These are phyloP conservation scores for Datura wrightii DNA, from an alignment of 257 asterid species.

Conservation along the genomic window DNA sequence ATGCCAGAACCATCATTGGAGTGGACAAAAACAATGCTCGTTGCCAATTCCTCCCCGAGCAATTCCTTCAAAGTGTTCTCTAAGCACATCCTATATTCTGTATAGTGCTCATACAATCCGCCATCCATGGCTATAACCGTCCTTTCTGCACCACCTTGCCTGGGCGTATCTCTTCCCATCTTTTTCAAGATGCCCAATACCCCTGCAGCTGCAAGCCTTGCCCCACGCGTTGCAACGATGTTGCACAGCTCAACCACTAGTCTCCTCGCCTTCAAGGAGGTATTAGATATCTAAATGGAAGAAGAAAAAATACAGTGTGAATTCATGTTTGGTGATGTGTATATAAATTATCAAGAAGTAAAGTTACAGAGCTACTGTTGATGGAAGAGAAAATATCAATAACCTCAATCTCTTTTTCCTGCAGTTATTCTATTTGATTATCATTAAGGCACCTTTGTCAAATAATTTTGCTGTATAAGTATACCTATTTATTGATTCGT, in stretches of 20 bases:
- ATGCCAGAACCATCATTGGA: conserved; percentile 89
- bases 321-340: not conserved
- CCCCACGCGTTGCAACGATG: conserved; percentile 75
- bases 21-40: conserved; percentile 56
- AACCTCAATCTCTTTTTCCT: not conserved
- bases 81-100: conserved; percentile 61
- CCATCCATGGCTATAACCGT: conserved; percentile 88
- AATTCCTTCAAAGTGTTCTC: conserved; percentile 64
- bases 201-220: conserved; percentile 88
- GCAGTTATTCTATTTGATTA: conserved; percentile 9
- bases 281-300: conserved; percentile 56
- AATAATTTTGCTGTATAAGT: not conserved
- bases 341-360: not conserved
- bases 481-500: not conserved
- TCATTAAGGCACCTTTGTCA: not conserved
- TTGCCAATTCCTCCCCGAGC: conserved; percentile 56
- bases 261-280: conserved; percentile 63
- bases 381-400: not conserved
- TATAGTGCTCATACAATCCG: conserved; percentile 76
- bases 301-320: not conserved
- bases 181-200: conserved; percentile 73
- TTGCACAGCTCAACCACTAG: conserved; percentile 65
- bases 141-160: conserved; percentile 50
- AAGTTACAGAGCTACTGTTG: not conserved
- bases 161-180: conserved; percentile 64